Conservation (phyloP, 2,329 filamentous ascomycete genomes). For the Exophiala sp. region DNA sequence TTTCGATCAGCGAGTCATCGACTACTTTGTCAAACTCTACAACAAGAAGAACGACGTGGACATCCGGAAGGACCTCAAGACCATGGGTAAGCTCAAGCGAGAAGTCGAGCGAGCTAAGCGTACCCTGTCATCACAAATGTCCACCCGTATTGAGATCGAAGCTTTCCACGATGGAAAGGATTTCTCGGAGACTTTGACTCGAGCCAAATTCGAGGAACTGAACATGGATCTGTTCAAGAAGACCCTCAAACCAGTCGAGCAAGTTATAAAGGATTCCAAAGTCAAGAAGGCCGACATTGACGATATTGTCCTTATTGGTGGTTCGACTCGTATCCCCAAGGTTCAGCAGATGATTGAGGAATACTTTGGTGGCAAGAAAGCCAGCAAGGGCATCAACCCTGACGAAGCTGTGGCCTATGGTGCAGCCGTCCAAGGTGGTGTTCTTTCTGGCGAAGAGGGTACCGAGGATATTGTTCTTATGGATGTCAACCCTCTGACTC, state of each 20-base stretch:
- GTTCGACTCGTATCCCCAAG: constrained; percentile 99
- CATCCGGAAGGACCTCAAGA: constrained; percentile 89
- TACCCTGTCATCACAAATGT: constrained; percentile 91
- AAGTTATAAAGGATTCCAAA: constrained; percentile 97
- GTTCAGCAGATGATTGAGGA: constrained; percentile 92
- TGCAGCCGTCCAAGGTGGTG: constrained; percentile 94
- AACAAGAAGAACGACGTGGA: constrained; percentile 98
- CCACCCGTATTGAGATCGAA: constrained; percentile 92
- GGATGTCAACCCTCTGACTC: constrained; percentile 94
- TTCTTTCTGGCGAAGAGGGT: constrained; percentile 82
- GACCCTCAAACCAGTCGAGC: constrained; percentile 97
- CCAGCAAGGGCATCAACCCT: constrained; percentile 98
- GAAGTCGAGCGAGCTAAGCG: constrained; percentile 99
- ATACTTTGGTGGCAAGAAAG: constrained; percentile 93
- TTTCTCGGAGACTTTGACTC: constrained; percentile 96
- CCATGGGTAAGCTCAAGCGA: constrained; percentile 99
- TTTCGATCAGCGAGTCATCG: constrained; percentile 97
- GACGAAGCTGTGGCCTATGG: constrained; percentile 98
- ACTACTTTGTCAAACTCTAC: constrained; percentile 93
- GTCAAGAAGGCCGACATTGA: constrained; percentile 92
- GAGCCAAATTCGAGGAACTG: constrained; percentile 98
- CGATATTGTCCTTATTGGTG: constrained; percentile 96
- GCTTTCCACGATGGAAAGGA: constrained; percentile 95
- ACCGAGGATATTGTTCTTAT: constrained; percentile 82
- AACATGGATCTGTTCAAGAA: constrained; percentile 99